A percentile compares a stretch with the other conserved stretches of the same genome.
phyloP scores from a whole-genome alignment of 2,329 filamentous ascomycete genomes.

The Nigrospora oryzae region DNA sequence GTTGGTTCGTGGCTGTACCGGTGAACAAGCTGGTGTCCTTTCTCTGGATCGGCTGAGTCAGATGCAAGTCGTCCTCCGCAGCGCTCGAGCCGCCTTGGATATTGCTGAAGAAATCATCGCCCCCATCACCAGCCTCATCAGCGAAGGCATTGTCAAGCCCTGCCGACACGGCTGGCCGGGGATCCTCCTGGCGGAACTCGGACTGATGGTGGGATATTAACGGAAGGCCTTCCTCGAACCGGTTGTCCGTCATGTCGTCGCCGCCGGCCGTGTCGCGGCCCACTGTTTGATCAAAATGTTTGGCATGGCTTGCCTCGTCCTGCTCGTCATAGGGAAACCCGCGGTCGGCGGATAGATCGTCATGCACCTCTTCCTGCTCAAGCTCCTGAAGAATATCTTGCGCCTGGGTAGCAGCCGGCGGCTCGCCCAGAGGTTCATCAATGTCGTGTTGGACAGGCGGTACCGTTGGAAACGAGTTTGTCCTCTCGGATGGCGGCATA shows the following conservation, averaged over 20 bases:
- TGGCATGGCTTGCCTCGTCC: constrained; percentile 10
- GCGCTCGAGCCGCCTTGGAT: constrained; percentile 25
- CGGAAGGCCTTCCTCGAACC: constrained; percentile 64
- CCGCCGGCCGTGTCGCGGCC: constrained; percentile 33
- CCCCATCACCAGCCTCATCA: constrained; percentile 35
- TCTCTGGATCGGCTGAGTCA: constrained; percentile 40
- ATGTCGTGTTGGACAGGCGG: constrained; percentile 28
- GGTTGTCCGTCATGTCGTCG: constrained; percentile 40
- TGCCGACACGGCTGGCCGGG: constrained; percentile 12
- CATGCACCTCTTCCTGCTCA: constrained; percentile 37
- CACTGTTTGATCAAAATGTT: constrained; percentile 23
- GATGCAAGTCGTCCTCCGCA: constrained; percentile 15
- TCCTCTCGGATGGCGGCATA: constrained; percentile 47
- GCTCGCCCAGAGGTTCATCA: constrained; percentile 23
- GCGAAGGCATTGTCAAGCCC: constrained; percentile 27
- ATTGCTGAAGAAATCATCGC: constrained; percentile 56
- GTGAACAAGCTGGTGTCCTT: constrained; percentile 66
- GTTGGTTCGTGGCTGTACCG: constrained; percentile 19
- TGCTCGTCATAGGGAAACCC: constrained; percentile 1
- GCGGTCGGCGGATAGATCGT: constrained; percentile 25
- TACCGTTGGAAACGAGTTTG: constrained; percentile 56
- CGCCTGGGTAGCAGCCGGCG: constrained; percentile 40
- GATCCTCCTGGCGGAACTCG: constrained; percentile 7
- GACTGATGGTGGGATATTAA: constrained; percentile 37
- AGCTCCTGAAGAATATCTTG: constrained; percentile 44